These are phyloP conservation scores for Rubroboletus satanas DNA, from an alignment of 768 basidiomycete genomes.

Conservation along the genomic window DNA sequence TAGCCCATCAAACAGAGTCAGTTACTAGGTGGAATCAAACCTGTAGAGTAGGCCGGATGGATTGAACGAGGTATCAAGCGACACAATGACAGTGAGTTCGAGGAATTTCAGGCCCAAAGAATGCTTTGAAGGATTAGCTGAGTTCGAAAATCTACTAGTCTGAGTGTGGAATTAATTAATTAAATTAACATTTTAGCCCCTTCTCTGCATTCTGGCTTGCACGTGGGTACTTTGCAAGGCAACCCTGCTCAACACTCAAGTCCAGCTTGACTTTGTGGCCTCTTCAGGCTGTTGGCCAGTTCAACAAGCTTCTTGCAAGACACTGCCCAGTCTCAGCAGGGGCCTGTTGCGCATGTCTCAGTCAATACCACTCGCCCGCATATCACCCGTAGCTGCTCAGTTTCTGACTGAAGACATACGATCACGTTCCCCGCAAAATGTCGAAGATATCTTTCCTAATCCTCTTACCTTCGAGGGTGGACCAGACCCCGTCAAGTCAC, in stretches of 20 bases:
- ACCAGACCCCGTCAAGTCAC: slow-evolving; percentile 28
- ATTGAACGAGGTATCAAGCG: not conserved
- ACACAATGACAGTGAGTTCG: not conserved
- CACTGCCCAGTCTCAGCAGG: not conserved
- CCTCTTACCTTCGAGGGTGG: slow-evolving; percentile 33
- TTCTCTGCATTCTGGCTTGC: too few species aligned
- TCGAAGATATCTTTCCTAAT: slow-evolving; percentile 39
- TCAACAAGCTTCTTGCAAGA: not conserved
- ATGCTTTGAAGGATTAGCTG: too few species aligned
- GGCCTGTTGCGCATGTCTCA: slow-evolving; percentile 23
- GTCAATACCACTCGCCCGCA: slow-evolving; percentile 27
- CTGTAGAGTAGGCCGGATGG: not conserved
- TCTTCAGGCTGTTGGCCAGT: not conserved
- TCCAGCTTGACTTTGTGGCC: not conserved
- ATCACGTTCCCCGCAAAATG: slow-evolving; percentile 31
- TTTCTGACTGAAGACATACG: slow-evolving; percentile 45
- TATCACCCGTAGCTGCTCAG: slow-evolving; percentile 27
- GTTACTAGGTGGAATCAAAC: not conserved
- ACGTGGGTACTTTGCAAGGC: not conserved
- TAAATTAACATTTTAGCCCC: too few species aligned
- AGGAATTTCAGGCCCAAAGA: not conserved
- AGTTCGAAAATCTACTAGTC: too few species aligned
- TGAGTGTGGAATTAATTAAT: too few species aligned
- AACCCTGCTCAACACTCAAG: not conserved
- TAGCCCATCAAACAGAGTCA: not conserved